Conservation (phyloP, 768 basidiomycete genomes). For the Leccinum uliginosum region DNA sequence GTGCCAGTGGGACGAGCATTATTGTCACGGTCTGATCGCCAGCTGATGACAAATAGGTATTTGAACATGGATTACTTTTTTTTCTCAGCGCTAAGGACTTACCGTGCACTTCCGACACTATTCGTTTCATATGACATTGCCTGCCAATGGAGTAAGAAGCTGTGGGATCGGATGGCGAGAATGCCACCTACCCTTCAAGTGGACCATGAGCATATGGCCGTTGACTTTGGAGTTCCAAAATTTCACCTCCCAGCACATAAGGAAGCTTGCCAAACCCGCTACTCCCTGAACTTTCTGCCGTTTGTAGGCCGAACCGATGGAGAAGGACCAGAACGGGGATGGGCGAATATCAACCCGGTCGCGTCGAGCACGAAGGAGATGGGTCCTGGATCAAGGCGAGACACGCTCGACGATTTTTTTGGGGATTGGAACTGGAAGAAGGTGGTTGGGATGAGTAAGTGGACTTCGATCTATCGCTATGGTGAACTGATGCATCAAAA, state of each 20-base stretch:
- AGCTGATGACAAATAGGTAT: background rate
- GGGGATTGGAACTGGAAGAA: constrained; percentile 39
- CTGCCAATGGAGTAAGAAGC: background rate
- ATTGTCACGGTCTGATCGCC: too few relatives aligned
- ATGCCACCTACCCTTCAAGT: background rate
- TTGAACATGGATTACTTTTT: background rate
- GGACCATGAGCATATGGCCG: background rate
- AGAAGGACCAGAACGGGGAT: constrained; percentile 35
- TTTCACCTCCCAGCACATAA: constrained; percentile 37
- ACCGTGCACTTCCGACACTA: background rate
- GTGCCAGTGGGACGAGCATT: background rate
- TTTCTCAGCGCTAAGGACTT: background rate
- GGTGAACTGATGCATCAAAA: background rate
- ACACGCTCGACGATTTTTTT: constrained; percentile 35
- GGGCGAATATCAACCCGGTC: constrained; percentile 21
- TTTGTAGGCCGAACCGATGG: constrained; percentile 6
- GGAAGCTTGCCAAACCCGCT: constrained; percentile 24
- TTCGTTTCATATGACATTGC: background rate
- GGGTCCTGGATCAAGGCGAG: constrained; percentile 29
- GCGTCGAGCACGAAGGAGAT: constrained; percentile 23
- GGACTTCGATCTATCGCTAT: background rate
- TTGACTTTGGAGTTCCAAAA: constrained; percentile 27
- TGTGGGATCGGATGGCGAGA: background rate
- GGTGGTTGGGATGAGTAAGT: constrained; percentile 21
- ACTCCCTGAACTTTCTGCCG: constrained; percentile 27